A percentile compares a stretch with the other conserved stretches of the same genome.
phyloP scores from a whole-genome alignment of 2,329 filamentous ascomycete species.

The Geoglossum cookeanum region DNA sequence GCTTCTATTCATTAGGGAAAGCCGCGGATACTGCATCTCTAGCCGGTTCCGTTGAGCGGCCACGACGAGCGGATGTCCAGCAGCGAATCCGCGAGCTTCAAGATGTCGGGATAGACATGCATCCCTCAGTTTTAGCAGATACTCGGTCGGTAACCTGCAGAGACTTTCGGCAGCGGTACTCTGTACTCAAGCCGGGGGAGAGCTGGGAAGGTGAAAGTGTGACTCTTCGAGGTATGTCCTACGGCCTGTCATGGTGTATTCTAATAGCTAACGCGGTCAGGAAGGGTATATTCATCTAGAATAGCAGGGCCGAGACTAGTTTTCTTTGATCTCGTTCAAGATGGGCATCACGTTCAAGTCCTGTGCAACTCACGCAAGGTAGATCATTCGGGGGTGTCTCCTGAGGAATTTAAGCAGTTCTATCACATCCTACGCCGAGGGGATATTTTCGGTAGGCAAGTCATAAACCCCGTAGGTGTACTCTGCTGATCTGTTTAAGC shows the following conservation, averaged over 20 bases:
- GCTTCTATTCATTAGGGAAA: conserved; percentile 28
- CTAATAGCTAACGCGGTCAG: conserved; percentile 24
- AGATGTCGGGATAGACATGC: conserved; percentile 30
- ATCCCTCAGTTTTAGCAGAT: conserved; percentile 30
- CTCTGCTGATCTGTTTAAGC: conserved; percentile 22
- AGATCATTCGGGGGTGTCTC: conserved; percentile 18
- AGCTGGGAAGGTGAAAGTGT: conserved; percentile 5
- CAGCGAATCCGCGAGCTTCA: conserved; percentile 35
- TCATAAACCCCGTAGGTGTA: not conserved
- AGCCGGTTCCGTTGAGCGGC: conserved; percentile 29
- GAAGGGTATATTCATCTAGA: conserved; percentile 56
- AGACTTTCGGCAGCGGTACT: conserved; percentile 16
- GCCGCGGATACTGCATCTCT: conserved; percentile 22
- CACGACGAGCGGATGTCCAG: conserved; percentile 19
- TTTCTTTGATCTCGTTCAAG: conserved; percentile 65
- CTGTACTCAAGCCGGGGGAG: conserved; percentile 17
- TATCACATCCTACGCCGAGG: conserved; percentile 54
- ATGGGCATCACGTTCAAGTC: conserved; percentile 53
- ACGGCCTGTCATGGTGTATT: not conserved
- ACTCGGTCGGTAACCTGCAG: conserved; percentile 17
- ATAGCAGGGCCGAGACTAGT: conserved; percentile 57
- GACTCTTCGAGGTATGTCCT: conserved; percentile 9
- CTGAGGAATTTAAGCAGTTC: conserved; percentile 36
- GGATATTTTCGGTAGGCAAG: conserved; percentile 59
- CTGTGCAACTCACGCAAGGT: conserved; percentile 48